Evolutionary conservation across 2,329 filamentous ascomycete species (phyloP).

Genomic region (Pezicula neosporulosa): DNA sequence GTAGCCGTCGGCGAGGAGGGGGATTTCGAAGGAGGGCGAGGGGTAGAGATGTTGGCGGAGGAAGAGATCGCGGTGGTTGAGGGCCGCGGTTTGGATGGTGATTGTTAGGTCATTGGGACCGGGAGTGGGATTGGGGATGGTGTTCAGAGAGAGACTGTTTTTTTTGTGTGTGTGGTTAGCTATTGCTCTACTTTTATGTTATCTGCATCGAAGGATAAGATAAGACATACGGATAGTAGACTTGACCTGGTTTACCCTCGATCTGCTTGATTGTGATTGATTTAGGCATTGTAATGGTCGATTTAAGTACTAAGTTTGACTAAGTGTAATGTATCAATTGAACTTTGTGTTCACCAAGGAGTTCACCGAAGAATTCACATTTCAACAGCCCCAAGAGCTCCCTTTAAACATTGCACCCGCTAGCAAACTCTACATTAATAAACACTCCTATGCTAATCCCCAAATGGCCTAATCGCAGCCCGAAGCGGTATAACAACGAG

Average conservation of each 20-base stretch:
- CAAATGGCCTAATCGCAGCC: too few relatives aligned
- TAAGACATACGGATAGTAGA: slow-evolving; percentile 71
- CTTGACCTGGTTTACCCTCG: slow-evolving; percentile 80
- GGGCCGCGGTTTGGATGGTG: slow-evolving; percentile 71
- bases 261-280: slow-evolving; percentile 50
- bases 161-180: neutral
- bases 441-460: too few relatives aligned
- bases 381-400: too few relatives aligned
- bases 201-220: neutral
- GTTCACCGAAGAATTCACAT: too few relatives aligned
- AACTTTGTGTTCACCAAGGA: too few relatives aligned
- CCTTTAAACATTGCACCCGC: too few relatives aligned
- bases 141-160: slow-evolving; percentile 54
- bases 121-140: slow-evolving; percentile 60
- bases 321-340: too few relatives aligned
- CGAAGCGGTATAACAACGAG: too few relatives aligned
- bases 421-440: too few relatives aligned
- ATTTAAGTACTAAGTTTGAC: neutral
- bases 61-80: slow-evolving; percentile 96
- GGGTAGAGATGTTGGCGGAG: slow-evolving; percentile 92
- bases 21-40: slow-evolving; percentile 72
- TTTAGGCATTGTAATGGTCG: slow-evolving; percentile 18
- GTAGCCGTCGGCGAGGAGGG: slow-evolving; percentile 79
- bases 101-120: slow-evolving; percentile 69
- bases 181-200: neutral